Percentiles rank a stretch among this genome's conserved stretches.
These are phyloP conservation scores for Suillus bovinus DNA, from an alignment of 768 basidiomycete species.

Conservation along the genomic window DNA sequence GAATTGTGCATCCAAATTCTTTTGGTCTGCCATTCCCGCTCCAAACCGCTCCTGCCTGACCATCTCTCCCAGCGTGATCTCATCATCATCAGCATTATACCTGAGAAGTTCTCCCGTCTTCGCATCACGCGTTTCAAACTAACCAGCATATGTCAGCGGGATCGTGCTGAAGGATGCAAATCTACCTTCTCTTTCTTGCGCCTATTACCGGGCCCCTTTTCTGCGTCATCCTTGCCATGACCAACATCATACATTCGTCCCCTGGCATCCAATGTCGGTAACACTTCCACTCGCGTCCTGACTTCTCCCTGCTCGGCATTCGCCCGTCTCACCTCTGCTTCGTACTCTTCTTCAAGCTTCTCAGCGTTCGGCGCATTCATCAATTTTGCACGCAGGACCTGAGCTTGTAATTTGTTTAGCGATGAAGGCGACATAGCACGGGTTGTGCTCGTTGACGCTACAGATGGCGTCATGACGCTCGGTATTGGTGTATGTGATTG, in stretches of 20 bases:
- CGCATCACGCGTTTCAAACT: slow-evolving; percentile 88
- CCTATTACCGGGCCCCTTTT: slow-evolving; percentile 62
- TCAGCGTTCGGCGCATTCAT: slow-evolving; percentile 79
- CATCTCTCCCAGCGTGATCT: slow-evolving; percentile 84
- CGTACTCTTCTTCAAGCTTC: slow-evolving; percentile 83
- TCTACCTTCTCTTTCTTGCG: slow-evolving; percentile 74
- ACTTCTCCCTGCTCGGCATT: slow-evolving; percentile 45
- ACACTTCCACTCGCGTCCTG: slow-evolving; percentile 70
- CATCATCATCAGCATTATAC: slow-evolving; percentile 90
- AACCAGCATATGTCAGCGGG: slow-evolving; percentile 4
- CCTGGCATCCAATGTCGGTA: slow-evolving; percentile 85
- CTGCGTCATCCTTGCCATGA: slow-evolving; percentile 61
- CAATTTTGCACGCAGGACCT: slow-evolving; percentile 88
- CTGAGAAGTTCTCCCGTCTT: slow-evolving; percentile 90
- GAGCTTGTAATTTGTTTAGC: slow-evolving; percentile 90
- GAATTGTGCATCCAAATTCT: slow-evolving; percentile 87
- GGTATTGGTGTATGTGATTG: slow-evolving; percentile 85
- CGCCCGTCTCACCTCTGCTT: slow-evolving; percentile 57
- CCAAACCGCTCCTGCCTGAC: slow-evolving; percentile 90
- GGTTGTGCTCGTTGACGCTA: slow-evolving; percentile 29
- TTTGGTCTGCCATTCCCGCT: slow-evolving; percentile 88
- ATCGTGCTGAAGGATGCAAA: slow-evolving; percentile 5
- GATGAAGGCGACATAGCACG: slow-evolving; percentile 72
- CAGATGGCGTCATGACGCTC: slow-evolving; percentile 81
- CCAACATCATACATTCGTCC: slow-evolving; percentile 93